Evolutionary conservation across 345 rosid species (phyloP).

Genomic region (Gossypium arboreum): DNA sequence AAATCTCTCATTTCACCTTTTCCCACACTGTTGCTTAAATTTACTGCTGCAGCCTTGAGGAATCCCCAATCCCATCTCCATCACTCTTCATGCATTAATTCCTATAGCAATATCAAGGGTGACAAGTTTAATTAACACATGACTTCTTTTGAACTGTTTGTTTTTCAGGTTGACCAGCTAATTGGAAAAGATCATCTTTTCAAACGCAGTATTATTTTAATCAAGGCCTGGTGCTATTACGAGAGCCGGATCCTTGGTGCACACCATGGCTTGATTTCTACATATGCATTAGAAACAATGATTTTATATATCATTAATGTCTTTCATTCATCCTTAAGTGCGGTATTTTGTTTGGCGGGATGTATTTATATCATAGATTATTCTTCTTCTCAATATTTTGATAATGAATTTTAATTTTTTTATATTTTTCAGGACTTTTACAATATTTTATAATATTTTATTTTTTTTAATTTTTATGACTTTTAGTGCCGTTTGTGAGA

Average conservation of each 20-base stretch:
- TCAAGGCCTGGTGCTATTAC: slow-evolving; percentile 94
- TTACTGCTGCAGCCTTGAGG: neutral
- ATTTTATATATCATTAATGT: too few species aligned
- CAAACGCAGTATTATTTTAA: slow-evolving; percentile 70
- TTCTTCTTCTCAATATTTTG: too few species aligned
- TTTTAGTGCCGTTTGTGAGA: too few species aligned
- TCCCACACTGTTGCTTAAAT: neutral
- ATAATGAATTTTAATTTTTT: too few species aligned
- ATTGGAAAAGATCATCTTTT: slow-evolving; percentile 75
- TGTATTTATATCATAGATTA: too few species aligned
- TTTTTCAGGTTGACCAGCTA: slow-evolving; percentile 58
- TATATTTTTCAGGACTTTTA: too few species aligned
- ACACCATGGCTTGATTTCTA: slow-evolving; percentile 73
- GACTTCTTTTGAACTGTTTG: slow-evolving; percentile 8
- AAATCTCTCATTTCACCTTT: too few species aligned
- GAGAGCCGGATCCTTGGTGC: slow-evolving; percentile 95
- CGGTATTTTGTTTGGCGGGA: too few species aligned
- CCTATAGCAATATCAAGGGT: neutral
- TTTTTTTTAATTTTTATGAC: too few species aligned
- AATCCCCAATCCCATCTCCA: neutral
- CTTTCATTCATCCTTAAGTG: too few species aligned
- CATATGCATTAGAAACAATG: slow-evolving; percentile 51
- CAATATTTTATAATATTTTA: too few species aligned
- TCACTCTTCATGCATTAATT: neutral
- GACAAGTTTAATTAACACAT: neutral